These are phyloP conservation scores for Solanum virginianum DNA, from an alignment of 257 asterid genomes.

Conservation along the genomic window DNA sequence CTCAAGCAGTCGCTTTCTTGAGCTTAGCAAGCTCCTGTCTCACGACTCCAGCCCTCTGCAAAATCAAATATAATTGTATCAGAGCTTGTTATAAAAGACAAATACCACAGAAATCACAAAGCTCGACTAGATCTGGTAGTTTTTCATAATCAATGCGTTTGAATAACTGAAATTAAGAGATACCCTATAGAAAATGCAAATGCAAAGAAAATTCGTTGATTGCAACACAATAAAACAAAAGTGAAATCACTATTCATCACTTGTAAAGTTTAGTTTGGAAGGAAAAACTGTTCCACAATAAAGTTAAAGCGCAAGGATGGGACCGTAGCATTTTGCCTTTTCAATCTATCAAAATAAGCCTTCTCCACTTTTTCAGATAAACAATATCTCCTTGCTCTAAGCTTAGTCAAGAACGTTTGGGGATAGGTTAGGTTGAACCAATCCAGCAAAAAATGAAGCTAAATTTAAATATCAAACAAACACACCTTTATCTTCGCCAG, in stretches of 20 bases:
- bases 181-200: no score
- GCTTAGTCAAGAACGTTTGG: neutral
- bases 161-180: no score
- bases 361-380: neutral
- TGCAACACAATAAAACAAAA: no score
- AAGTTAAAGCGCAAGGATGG: neutral
- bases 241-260: neutral
- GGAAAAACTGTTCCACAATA: neutral
- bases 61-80: neutral
- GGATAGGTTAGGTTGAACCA: neutral
- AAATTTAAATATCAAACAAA: neutral
- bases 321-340: neutral
- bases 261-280: neutral
- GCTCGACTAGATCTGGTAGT: neutral
- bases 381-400: neutral
- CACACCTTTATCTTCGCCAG: slow-evolving; percentile 19
- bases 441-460: neutral
- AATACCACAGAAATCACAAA: neutral
- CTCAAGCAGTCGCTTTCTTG: slow-evolving; percentile 2
- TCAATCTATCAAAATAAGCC: neutral
- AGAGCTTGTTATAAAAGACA: neutral
- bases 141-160: no score
- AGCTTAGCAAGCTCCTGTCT: slow-evolving; percentile 18
- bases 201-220: no score
- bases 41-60: slow-evolving; percentile 15